These are phyloP conservation scores for Globisporangium barbulae DNA, from an alignment of 352 stramenopile genomes.

Conservation along the genomic window DNA sequence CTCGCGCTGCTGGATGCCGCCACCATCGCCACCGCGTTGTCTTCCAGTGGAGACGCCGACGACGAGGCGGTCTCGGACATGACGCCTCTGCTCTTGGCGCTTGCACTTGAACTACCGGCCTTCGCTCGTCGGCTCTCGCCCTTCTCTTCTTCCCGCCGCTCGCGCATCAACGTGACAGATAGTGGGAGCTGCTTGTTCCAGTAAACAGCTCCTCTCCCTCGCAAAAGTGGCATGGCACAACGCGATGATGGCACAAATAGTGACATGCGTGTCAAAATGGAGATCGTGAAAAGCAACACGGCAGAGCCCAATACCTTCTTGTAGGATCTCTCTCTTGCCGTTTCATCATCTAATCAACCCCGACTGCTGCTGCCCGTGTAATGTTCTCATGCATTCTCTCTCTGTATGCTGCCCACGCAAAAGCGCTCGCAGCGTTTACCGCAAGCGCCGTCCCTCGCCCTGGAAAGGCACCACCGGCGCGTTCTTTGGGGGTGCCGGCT, in stretches of 20 bases:
- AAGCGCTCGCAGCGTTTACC: constrained; percentile 24
- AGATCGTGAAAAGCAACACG: not conserved
- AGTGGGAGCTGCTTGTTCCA: not conserved
- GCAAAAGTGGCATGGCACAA: not conserved
- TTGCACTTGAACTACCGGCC: not conserved
- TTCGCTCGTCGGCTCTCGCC: not conserved
- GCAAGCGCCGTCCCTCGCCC: constrained; percentile 54
- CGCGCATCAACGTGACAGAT: constrained; percentile 9
- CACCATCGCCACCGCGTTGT: not conserved
- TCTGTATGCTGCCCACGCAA: not conserved
- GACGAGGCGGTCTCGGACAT: constrained; percentile 6
- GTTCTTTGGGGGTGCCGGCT: constrained; percentile 28
- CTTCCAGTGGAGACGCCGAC: not conserved
- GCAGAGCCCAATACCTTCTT: not conserved
- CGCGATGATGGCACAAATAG: not conserved
- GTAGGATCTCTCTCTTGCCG: not conserved
- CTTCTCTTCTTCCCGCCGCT: not conserved
- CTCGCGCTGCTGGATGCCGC: not conserved
- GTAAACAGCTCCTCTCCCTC: not conserved
- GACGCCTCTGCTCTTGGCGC: not conserved
- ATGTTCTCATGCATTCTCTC: not conserved
- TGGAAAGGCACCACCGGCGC: constrained; percentile 49
- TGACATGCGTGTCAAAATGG: not conserved
- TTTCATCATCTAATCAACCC: not conserved
- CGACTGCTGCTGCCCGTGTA: constrained; percentile 1